A percentile compares a stretch with the other conserved stretches of the same genome.
Evolutionary conservation across 1,284 basidiomycete species (phyloP).

Genomic region (Tilletiopsis washingtonensis): DNA sequence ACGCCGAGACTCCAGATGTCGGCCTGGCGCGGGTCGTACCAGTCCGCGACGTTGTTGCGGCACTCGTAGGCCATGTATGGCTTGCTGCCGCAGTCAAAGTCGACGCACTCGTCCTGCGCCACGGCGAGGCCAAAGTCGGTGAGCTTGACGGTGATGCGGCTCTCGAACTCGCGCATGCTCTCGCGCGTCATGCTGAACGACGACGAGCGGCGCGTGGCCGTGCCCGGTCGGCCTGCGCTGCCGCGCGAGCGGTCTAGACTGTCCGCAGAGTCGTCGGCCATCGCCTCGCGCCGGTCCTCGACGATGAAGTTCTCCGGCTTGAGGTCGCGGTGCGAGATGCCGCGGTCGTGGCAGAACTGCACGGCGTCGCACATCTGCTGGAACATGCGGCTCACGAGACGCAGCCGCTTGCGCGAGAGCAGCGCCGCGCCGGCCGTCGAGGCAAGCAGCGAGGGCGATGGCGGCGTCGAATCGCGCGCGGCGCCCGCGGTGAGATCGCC

Average conservation of each 20-base stretch:
- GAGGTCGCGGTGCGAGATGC: conserved; percentile 92
- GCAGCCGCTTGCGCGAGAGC: conserved; percentile 74
- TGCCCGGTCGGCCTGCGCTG: too few relatives aligned
- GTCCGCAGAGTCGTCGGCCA: neutral
- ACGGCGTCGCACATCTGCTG: conserved; percentile 96
- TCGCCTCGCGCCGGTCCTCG: conserved; percentile 27
- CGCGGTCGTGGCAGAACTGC: conserved; percentile 84
- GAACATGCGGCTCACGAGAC: conserved; percentile 93
- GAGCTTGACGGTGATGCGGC: conserved; percentile 67
- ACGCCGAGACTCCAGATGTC: conserved; percentile 99
- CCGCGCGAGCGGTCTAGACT: too few relatives aligned
- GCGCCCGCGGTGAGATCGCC: conserved; percentile 1
- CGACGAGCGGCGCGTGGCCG: too few relatives aligned
- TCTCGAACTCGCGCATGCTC: conserved; percentile 54
- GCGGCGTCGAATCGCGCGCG: conserved; percentile 54
- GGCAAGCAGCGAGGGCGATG: conserved; percentile 77
- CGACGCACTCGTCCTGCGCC: conserved; percentile 73
- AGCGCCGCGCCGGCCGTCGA: conserved; percentile 70
- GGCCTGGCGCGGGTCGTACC: conserved; percentile 84
- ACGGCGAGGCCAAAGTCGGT: conserved; percentile 96
- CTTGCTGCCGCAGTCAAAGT: conserved; percentile 97
- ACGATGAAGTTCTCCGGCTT: conserved; percentile 64
- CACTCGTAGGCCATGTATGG: conserved; percentile 99
- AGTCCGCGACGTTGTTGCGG: conserved; percentile 88
- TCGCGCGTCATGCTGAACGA: too few relatives aligned